Base-by-base conservation (phyloP, 306 rosid species). In the Fagus crenata region DNA sequence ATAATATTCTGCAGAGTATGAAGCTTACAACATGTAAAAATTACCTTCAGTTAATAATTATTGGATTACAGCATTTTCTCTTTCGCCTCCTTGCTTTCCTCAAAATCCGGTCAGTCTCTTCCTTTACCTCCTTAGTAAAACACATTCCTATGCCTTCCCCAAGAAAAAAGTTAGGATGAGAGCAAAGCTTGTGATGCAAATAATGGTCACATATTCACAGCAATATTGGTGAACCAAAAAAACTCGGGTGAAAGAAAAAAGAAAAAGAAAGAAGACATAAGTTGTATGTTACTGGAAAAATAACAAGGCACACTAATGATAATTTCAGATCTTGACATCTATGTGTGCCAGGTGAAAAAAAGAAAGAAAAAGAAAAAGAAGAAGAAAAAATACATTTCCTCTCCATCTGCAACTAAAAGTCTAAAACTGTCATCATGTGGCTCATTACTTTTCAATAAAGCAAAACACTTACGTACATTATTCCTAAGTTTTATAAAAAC, bases 11-110 rank as follows among this genome's bases (percentile, higher is more conserved):
- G 84, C 65, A 67, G 13, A 46, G 65, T 35, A 58, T 37, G 69
- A 53, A 60, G 37, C 14, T 1, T 1, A 33, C 36, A 37, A 5
- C 4, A 4, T 61, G 67, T 36, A 46, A 72, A 80, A 46, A 46
- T 72, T 84, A 91, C 97, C 93, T 88, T 90, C 86, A 90, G 60
- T 81, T 40, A 76, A 90, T 89, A 76, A 82, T 80, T 84, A 92
- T 85, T 35, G 86, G 72, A 81, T 85, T 84, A 83, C 83, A 43
- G 74, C 46, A 81, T 89, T 79, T 91, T 85, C 98, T 91, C 85
- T 91, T 96, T 58, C 89, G 92, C 86, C 89, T 92, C 80, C 98
- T 92, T 33, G 99, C 99, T 72, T 89, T 81, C 77, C 85, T 80
- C 89, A 96, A 71, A 81, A 96, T 92, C 85, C 88, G 81, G 40